Conservation (phyloP, 306 rosid genomes). For the Myrica gale region DNA sequence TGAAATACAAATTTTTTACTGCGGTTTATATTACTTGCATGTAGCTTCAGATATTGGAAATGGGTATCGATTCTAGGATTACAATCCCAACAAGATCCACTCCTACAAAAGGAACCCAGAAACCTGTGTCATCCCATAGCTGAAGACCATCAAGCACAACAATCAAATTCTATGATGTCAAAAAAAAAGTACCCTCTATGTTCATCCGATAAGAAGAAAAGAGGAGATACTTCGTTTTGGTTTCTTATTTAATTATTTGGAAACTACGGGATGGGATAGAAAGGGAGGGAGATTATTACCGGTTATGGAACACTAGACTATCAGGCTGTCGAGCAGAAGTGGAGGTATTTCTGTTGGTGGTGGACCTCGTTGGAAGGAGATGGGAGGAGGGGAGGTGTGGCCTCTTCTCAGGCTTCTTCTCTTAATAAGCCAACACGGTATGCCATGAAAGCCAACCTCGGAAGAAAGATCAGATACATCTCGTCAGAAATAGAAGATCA, state of each 20-base stretch:
- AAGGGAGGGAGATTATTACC: conserved; percentile 31
- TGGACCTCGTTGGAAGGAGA: not conserved
- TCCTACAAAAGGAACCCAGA: conserved; percentile 14
- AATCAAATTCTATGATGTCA: not conserved
- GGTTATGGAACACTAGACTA: conserved; percentile 9
- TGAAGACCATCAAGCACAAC: conserved; percentile 11
- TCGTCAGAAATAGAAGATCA: conserved; percentile 66
- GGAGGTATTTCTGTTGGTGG: not conserved
- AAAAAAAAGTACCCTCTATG: not conserved
- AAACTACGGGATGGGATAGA: conserved; percentile 4
- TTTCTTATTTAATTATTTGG: conserved; percentile 9
- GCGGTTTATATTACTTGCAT: not conserved
- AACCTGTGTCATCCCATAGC: conserved; percentile 1
- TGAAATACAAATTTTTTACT: conserved; percentile 5
- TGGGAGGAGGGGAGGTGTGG: conserved; percentile 23
- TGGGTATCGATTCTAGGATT: not conserved
- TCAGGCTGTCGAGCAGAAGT: conserved; percentile 7
- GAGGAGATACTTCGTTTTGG: conserved; percentile 2
- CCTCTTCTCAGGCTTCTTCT: conserved; percentile 38
- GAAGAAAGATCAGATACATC: conserved; percentile 51
- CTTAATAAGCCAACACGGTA: conserved; percentile 45
- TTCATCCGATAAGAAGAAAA: not conserved
- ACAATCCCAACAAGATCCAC: not conserved
- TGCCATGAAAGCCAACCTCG: conserved; percentile 53
- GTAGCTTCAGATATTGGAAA: conserved; percentile 4